Percentiles rank a stretch among this genome's conserved stretches.
Evolutionary conservation across 768 basidiomycete species (phyloP).

Genomic region (Hirschioporus abietinus): DNA sequence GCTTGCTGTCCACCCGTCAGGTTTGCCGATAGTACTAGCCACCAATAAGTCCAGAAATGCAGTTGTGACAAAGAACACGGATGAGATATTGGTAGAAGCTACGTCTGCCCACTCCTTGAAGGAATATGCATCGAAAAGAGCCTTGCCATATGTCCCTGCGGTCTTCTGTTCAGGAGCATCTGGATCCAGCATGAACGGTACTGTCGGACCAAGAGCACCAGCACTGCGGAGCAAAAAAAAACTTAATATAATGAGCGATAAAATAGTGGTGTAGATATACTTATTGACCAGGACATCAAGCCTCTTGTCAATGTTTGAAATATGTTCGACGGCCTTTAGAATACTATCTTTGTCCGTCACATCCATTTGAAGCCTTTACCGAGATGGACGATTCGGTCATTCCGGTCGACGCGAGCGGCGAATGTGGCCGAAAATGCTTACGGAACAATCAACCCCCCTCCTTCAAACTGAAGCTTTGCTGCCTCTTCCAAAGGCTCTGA

Average conservation of each 20-base stretch:
- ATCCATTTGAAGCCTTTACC: conserved; percentile 13
- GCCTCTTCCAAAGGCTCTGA: conserved; percentile 14
- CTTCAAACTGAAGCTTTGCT: conserved; percentile 35
- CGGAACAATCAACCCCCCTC: conserved; percentile 51
- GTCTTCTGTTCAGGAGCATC: conserved; percentile 6
- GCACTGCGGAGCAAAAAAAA: neutral
- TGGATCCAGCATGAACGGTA: neutral
- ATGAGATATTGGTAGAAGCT: conserved; percentile 16
- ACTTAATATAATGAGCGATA: neutral
- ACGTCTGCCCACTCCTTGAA: conserved; percentile 20
- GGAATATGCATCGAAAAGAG: conserved; percentile 21
- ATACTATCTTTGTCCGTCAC: conserved; percentile 24
- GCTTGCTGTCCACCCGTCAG: conserved; percentile 14
- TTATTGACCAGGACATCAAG: conserved; percentile 28
- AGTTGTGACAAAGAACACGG: conserved; percentile 20
- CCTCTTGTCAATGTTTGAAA: conserved; percentile 20
- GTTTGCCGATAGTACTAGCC: conserved; percentile 16
- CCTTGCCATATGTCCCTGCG: conserved; percentile 15
- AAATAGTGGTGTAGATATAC: conserved; percentile 12
- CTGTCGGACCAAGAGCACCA: neutral
- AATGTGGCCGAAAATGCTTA: conserved; percentile 26
- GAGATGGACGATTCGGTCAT: neutral
- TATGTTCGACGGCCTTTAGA: conserved; percentile 17
- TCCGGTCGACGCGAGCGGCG: too few relatives aligned
- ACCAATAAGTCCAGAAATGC: conserved; percentile 25